phyloP scores from a whole-genome alignment of 371 early-diverging fungal genomes.

The Mucor racemosus region DNA sequence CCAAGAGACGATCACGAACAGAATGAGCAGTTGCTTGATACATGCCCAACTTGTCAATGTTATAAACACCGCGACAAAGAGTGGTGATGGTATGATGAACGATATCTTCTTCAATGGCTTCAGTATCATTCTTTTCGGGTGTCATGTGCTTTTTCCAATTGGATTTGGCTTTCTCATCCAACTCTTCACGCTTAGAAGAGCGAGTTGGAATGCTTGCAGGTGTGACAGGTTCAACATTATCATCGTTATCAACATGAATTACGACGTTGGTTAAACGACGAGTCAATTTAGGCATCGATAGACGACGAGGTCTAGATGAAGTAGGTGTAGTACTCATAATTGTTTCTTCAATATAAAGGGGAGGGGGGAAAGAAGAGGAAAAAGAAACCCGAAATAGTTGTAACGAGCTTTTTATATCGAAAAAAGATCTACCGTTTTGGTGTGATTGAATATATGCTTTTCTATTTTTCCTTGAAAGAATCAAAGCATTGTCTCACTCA shows the following conservation, averaged over 20 bases:
- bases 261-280: constrained; percentile 31
- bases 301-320: constrained; percentile 18
- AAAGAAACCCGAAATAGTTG: background rate
- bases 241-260: constrained; percentile 25
- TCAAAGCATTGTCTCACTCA: constrained; percentile 1
- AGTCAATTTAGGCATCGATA: constrained; percentile 30
- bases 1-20: constrained; percentile 86
- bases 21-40: constrained; percentile 87
- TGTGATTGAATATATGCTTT: background rate
- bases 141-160: constrained; percentile 18
- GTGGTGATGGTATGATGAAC: constrained; percentile 82
- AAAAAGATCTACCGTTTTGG: background rate
- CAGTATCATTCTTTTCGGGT: constrained; percentile 47
- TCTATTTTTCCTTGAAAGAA: background rate
- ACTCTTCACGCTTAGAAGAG: background rate
- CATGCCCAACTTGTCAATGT: constrained; percentile 83
- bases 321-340: constrained; percentile 18
- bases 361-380: background rate
- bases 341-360: background rate
- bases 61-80: constrained; percentile 78
- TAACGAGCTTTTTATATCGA: constrained; percentile 1
- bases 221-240: constrained; percentile 22
- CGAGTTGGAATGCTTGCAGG: constrained; percentile 21
- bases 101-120: constrained; percentile 74
- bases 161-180: background rate